Percentiles rank a stretch among this genome's conserved stretches.
Conservation (phyloP, 2,329 filamentous ascomycete species). For the Xylaria sp. region DNA sequence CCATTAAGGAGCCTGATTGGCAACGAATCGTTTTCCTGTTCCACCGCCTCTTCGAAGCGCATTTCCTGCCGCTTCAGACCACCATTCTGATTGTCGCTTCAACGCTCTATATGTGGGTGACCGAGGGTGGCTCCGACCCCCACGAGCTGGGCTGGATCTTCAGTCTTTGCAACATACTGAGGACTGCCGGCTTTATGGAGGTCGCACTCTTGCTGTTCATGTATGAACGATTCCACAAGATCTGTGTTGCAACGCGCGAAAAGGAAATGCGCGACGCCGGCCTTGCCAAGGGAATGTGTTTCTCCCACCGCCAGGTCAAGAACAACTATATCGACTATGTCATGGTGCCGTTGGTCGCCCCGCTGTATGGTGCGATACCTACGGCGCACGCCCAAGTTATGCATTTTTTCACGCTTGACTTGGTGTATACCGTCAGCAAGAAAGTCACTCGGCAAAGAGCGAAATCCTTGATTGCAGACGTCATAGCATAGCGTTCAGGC, state of each 20-base stretch:
- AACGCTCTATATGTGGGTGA: conserved; percentile 60
- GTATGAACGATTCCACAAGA: conserved; percentile 68
- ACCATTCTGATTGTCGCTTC: conserved; percentile 66
- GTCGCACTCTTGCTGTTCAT: conserved; percentile 66
- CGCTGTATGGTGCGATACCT: conserved; percentile 69
- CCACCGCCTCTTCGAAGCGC: conserved; percentile 73
- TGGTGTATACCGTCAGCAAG: conserved; percentile 73
- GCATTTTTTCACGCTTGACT: conserved; percentile 70
- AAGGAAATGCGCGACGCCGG: conserved; percentile 69
- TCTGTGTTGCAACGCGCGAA: conserved; percentile 62
- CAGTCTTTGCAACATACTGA: conserved; percentile 59
- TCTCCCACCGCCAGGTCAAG: conserved; percentile 60
- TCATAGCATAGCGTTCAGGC: conserved; percentile 46
- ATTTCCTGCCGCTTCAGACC: conserved; percentile 71
- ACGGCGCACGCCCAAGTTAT: conserved; percentile 68
- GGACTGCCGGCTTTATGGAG: conserved; percentile 63
- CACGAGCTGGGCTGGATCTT: conserved; percentile 63
- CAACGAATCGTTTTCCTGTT: conserved; percentile 60
- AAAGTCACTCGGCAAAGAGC: conserved; percentile 61
- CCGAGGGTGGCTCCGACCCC: conserved; percentile 53
- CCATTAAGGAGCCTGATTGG: conserved; percentile 55
- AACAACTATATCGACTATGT: conserved; percentile 65
- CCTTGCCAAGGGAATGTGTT: conserved; percentile 66
- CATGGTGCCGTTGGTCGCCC: conserved; percentile 68
- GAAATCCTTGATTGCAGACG: conserved; percentile 46